Conservation (phyloP, 192 early-diverging fungal genomes). For the Chytriomyces sp. region DNA sequence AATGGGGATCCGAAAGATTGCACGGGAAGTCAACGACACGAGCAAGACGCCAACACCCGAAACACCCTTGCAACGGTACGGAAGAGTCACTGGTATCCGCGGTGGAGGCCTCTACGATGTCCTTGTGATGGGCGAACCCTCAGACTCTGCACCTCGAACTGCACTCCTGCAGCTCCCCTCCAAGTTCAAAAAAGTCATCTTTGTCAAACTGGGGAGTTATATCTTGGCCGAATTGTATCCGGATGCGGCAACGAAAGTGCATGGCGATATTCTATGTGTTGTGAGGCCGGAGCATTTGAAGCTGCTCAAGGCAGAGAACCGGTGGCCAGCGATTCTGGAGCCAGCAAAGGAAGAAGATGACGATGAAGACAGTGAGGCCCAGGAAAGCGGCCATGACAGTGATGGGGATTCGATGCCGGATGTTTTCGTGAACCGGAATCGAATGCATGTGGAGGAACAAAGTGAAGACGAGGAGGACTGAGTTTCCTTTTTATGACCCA, state of each 20-base stretch:
- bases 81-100: constrained; percentile 6
- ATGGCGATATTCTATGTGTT: constrained; percentile 17
- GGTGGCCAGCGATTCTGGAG: background rate
- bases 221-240: constrained; percentile 1
- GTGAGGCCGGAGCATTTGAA: constrained; percentile 18
- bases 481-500: background rate
- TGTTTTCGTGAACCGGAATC: constrained; percentile 25
- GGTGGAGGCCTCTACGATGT: constrained; percentile 18
- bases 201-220: constrained; percentile 12
- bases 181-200: constrained; percentile 20
- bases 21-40: background rate
- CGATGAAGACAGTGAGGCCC: background rate
- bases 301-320: background rate
- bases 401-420: constrained; percentile 2
- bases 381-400: background rate
- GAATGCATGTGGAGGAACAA: constrained; percentile 30
- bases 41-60: background rate
- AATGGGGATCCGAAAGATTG: constrained; percentile 16
- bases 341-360: background rate
- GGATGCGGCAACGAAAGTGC: constrained; percentile 17
- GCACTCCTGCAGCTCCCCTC: constrained; percentile 11
- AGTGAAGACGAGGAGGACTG: background rate
- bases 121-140: background rate
- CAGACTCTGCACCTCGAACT: background rate
- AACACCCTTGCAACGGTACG: constrained; percentile 14